Evolutionary conservation across 2,329 filamentous ascomycete genomes (phyloP).

Genomic region (Paramyrothecium sp.): DNA sequence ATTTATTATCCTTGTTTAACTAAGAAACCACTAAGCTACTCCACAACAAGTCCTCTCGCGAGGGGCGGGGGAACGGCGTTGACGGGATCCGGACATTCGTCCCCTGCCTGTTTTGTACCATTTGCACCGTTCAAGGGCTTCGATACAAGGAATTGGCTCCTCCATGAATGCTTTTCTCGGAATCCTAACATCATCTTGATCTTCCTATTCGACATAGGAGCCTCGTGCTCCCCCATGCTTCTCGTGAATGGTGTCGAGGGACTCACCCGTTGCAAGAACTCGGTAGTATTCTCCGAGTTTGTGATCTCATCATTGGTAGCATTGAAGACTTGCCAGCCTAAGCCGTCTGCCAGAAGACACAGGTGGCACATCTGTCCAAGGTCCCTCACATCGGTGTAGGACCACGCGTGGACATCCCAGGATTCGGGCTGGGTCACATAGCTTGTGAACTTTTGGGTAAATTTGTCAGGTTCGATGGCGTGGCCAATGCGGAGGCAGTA

Average conservation of each 20-base stretch:
- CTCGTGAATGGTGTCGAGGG: slow-evolving; percentile 50
- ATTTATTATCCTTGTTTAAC: too few relatives aligned
- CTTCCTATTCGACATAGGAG: slow-evolving; percentile 60
- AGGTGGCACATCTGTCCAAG: slow-evolving; percentile 60
- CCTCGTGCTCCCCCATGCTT: slow-evolving; percentile 57
- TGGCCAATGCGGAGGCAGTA: slow-evolving; percentile 61
- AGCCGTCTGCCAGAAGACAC: slow-evolving; percentile 47
- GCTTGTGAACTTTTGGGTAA: slow-evolving; percentile 48
- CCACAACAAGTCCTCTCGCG: too few relatives aligned
- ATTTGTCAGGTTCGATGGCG: slow-evolving; percentile 61
- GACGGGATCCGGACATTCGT: too few relatives aligned
- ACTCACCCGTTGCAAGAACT: slow-evolving; percentile 48
- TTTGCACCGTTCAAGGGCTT: neutral
- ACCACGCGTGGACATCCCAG: slow-evolving; percentile 59
- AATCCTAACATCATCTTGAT: slow-evolving; percentile 58
- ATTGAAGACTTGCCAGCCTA: slow-evolving; percentile 65
- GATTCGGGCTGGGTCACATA: slow-evolving; percentile 49
- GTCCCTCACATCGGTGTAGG: slow-evolving; percentile 61
- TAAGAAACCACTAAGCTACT: too few relatives aligned
- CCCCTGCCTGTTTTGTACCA: too few relatives aligned
- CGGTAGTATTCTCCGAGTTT: slow-evolving; percentile 39
- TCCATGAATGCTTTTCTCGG: slow-evolving; percentile 57
- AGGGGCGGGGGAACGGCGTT: too few relatives aligned
- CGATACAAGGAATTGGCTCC: neutral
- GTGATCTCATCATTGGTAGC: slow-evolving; percentile 63